Conservation (phyloP, 306 rosid genomes). For the Citrullus colocynthis region DNA sequence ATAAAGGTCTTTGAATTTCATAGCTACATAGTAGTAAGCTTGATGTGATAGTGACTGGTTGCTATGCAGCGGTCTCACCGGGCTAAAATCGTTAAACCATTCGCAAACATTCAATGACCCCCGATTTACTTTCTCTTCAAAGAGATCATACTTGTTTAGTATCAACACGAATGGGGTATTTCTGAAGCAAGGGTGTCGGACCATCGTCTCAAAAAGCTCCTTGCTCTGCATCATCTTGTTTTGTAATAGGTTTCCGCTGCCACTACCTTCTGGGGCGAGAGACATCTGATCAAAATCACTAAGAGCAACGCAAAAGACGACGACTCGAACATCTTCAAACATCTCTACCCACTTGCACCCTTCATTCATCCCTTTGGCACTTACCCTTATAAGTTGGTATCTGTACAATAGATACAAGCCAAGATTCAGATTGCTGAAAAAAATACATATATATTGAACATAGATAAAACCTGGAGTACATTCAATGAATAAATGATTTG, state of each 20-base stretch:
- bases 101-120: slow-evolving; percentile 50
- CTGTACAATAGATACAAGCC: slow-evolving; percentile 19
- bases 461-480: background rate
- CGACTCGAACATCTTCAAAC: slow-evolving; percentile 92
- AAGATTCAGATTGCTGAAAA: background rate
- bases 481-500: background rate
- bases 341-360: slow-evolving; percentile 98
- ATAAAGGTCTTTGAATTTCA: slow-evolving; percentile 95
- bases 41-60: slow-evolving; percentile 80
- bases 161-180: slow-evolving; percentile 74
- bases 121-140: slow-evolving; percentile 61
- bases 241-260: slow-evolving; percentile 66
- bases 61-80: slow-evolving; percentile 42
- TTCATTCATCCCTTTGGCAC: slow-evolving; percentile 86
- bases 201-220: slow-evolving; percentile 84
- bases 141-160: slow-evolving; percentile 81
- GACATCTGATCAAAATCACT: slow-evolving; percentile 75
- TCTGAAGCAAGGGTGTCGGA: slow-evolving; percentile 78
- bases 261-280: slow-evolving; percentile 44
- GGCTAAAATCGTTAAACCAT: slow-evolving; percentile 78
- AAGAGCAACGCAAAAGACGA: slow-evolving; percentile 66
- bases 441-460: no score
- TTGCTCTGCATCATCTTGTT: slow-evolving; percentile 93
- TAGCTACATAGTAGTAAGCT: slow-evolving; percentile 84
- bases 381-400: slow-evolving; percentile 92